Base-by-base conservation (phyloP, 305 asterid species). In the Rubia peregrina region DNA sequence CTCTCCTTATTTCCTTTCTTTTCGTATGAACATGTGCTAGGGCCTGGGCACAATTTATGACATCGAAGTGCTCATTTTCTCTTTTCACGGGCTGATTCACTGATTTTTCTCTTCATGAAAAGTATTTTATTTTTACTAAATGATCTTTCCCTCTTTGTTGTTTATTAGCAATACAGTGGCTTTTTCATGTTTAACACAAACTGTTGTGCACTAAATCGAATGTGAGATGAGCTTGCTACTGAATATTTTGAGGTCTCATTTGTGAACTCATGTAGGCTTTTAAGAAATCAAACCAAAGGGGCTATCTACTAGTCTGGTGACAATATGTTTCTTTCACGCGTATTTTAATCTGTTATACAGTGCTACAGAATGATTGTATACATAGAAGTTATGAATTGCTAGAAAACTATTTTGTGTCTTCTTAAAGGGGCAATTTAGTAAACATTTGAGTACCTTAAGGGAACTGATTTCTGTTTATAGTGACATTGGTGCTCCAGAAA, bases 61-160 rank as follows among this genome's bases (percentile, higher is more conserved):
- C 60, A 56, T 30, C 6, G 4, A 22, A 26, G 57, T 56, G 36
- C 40, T 43, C 41, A n/a, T 33, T 33, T 46, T 68, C 61, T 48
- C 7, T 56, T 55, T 64, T 19, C 14, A 75, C 77, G 60, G 24
- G 36, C 71, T 65, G 4, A 67, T 48, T 36, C 21, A 36, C 53
- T 65, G 38, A 67, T 64, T 65, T 62, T 59, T 44, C 26, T 16
- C 6, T 74, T 24, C 36, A n/a, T 66, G 30, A 8, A 24, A n/a
- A 24, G 12, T 55, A 21, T 3, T 33, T 36, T 11, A 33, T 33
- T 49, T 2, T 8, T 14, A 16, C 63, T 21, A 21, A 48, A n/a
- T 40, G 22, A 40, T 53, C 12, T 38, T 64, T 41, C 9, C 38
- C 41, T 13, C 43, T 51, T 60, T 64, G 38, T 11, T 22, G 56